Conservation (phyloP, 177 flowering plant species). For the Vitis hybrid region DNA sequence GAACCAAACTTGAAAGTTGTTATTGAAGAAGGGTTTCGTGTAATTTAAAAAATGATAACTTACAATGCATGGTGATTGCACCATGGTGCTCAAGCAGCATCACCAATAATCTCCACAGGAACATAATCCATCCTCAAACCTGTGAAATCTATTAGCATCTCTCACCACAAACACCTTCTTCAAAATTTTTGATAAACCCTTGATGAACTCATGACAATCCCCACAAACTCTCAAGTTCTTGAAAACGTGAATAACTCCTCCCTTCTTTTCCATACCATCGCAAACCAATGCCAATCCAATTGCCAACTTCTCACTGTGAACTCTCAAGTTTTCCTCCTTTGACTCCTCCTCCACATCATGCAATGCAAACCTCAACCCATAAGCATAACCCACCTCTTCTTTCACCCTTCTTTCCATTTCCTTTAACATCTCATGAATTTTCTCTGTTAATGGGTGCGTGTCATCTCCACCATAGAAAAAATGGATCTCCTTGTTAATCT, state of each 20-base stretch:
- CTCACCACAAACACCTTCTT: constrained; percentile 55
- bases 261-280: constrained; percentile 32
- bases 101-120: constrained; percentile 64
- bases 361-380: constrained; percentile 41
- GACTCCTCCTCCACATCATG: constrained; percentile 81
- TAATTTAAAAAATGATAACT: no score
- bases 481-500: constrained; percentile 63
- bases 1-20: no score
- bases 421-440: constrained; percentile 42
- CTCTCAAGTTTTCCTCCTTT: constrained; percentile 60
- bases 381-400: constrained; percentile 53
- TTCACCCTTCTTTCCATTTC: constrained; percentile 63
- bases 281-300: constrained; percentile 61
- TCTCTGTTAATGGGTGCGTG: constrained; percentile 48
- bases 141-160: constrained; percentile 67
- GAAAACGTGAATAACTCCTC: constrained; percentile 51
- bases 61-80: no score
- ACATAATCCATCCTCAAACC: constrained; percentile 45
- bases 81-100: background rate
- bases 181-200: constrained; percentile 63
- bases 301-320: constrained; percentile 79
- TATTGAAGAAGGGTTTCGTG: no score
- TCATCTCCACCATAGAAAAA: constrained; percentile 69
- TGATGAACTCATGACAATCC: constrained; percentile 79
- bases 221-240: constrained; percentile 80